phyloP scores from a whole-genome alignment of 1,139 yeast genomes.

The Geotrichum histeridarum region DNA sequence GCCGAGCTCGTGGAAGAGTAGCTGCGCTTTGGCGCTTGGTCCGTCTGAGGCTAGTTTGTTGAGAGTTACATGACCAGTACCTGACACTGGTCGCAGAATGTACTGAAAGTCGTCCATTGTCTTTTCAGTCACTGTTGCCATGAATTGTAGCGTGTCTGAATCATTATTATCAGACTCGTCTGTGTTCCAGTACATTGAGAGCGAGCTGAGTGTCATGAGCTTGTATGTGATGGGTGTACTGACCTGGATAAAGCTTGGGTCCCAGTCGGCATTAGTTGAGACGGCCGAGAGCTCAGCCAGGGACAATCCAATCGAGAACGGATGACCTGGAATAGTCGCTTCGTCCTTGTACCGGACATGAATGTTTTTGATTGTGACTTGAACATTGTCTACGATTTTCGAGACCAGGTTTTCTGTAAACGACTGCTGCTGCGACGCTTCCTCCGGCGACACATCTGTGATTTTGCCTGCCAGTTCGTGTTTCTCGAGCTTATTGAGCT shows the following conservation, averaged over 20 bases:
- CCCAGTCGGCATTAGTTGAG: slow-evolving; percentile 81
- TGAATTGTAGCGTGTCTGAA: slow-evolving; percentile 34
- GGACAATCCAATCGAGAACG: slow-evolving; percentile 78
- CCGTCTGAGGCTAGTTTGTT: slow-evolving; percentile 60
- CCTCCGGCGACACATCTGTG: slow-evolving; percentile 38
- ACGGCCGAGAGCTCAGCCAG: slow-evolving; percentile 85
- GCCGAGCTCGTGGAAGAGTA: slow-evolving; percentile 85
- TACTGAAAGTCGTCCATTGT: slow-evolving; percentile 46
- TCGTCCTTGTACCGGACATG: slow-evolving; percentile 91
- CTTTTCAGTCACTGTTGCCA: slow-evolving; percentile 26
- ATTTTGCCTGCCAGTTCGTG: slow-evolving; percentile 47
- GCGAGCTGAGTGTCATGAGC: slow-evolving; percentile 63
- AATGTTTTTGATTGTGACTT: slow-evolving; percentile 81
- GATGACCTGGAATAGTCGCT: slow-evolving; percentile 42
- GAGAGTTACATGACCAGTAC: slow-evolving; percentile 74
- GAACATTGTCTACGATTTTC: slow-evolving; percentile 86
- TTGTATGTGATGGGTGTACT: slow-evolving; percentile 67
- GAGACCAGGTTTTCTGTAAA: slow-evolving; percentile 84
- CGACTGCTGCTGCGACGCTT: slow-evolving; percentile 58
- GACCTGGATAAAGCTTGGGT: slow-evolving; percentile 74
- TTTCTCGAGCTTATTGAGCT: slow-evolving; percentile 51
- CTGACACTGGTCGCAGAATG: slow-evolving; percentile 80
- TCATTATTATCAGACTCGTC: slow-evolving; percentile 39
- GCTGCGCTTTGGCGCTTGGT: slow-evolving; percentile 72
- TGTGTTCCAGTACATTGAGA: slow-evolving; percentile 84